phyloP scores from a whole-genome alignment of 306 rosid genomes.

The Hippophae gyantsensis region DNA sequence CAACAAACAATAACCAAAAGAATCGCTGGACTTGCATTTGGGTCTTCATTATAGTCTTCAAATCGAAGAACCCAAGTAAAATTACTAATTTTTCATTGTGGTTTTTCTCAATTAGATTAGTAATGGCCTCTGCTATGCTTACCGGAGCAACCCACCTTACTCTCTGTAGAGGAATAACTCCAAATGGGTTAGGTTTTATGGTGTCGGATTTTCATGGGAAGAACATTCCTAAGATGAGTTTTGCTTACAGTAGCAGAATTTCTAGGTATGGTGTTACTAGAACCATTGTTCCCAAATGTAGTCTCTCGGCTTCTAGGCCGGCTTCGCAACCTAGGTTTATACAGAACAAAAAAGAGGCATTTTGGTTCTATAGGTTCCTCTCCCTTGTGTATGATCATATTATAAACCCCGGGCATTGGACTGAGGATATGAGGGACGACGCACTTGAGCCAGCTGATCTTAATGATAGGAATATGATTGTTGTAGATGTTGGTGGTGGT shows the following conservation, averaged over 20 bases:
- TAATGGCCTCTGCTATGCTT: conserved; percentile 63
- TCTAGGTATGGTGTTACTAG: conserved; percentile 14
- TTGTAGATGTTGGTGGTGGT: conserved; percentile 88
- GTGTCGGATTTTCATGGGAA: conserved; percentile 41
- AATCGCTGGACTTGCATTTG: not conserved
- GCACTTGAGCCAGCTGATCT: conserved; percentile 95
- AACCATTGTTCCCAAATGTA: conserved; percentile 39
- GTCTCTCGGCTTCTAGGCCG: conserved; percentile 67
- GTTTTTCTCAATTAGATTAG: conserved; percentile 11
- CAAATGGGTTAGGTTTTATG: conserved; percentile 36
- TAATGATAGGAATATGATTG: conserved; percentile 51
- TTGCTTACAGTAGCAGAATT: conserved; percentile 26
- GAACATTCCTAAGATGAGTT: conserved; percentile 29
- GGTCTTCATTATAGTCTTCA: conserved; percentile 13
- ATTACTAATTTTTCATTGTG: conserved; percentile 9
- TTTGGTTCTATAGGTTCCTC: conserved; percentile 92
- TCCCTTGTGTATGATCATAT: conserved; percentile 84
- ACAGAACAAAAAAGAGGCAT: conserved; percentile 87
- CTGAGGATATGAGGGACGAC: conserved; percentile 93
- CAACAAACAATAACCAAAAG: not conserved
- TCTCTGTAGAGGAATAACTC: conserved; percentile 30
- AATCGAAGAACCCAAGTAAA: conserved; percentile 4
- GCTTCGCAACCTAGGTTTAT: conserved; percentile 85
- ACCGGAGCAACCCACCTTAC: conserved; percentile 57
- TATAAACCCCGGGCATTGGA: conserved; percentile 95